A percentile compares a stretch with the other conserved stretches of the same genome.
phyloP scores from a whole-genome alignment of 2,329 filamentous ascomycete species.

The Chrysosporium queenslandicum region DNA sequence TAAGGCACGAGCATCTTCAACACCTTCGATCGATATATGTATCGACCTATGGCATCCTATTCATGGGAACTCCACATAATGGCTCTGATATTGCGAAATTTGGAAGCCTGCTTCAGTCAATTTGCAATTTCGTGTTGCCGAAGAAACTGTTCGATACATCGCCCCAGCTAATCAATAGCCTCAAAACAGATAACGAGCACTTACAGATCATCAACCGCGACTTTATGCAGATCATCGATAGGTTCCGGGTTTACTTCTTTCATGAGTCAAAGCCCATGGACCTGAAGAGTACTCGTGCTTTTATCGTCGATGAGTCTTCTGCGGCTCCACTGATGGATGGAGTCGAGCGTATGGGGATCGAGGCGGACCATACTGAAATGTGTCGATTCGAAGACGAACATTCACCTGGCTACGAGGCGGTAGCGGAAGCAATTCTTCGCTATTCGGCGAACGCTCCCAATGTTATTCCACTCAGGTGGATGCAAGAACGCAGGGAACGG shows the following conservation, averaged over 20 bases:
- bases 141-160: slow-evolving; percentile 58
- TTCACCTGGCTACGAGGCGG: slow-evolving; percentile 54
- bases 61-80: slow-evolving; percentile 66
- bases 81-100: slow-evolving; percentile 60
- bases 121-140: slow-evolving; percentile 56
- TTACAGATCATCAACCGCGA: slow-evolving; percentile 63
- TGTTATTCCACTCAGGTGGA: slow-evolving; percentile 50
- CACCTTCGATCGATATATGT: slow-evolving; percentile 59
- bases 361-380: slow-evolving; percentile 61
- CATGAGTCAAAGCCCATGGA: slow-evolving; percentile 66
- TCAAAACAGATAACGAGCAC: slow-evolving; percentile 65
- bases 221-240: slow-evolving; percentile 60
- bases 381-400: slow-evolving; percentile 58
- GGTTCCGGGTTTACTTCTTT: slow-evolving; percentile 65
- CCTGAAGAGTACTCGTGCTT: slow-evolving; percentile 50
- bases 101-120: slow-evolving; percentile 57
- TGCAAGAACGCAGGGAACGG: slow-evolving; percentile 43
- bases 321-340: slow-evolving; percentile 60
- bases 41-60: slow-evolving; percentile 66
- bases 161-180: slow-evolving; percentile 55
- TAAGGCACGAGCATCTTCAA: slow-evolving; percentile 51
- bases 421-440: slow-evolving; percentile 40
- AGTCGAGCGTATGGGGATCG: slow-evolving; percentile 63
- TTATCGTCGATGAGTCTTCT: slow-evolving; percentile 61
- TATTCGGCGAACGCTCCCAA: slow-evolving; percentile 45